A percentile compares a stretch with the other conserved stretches of the same genome.
Evolutionary conservation across 108 stramenopile species (phyloP).

Genomic region (Cyclotella sp.): DNA sequence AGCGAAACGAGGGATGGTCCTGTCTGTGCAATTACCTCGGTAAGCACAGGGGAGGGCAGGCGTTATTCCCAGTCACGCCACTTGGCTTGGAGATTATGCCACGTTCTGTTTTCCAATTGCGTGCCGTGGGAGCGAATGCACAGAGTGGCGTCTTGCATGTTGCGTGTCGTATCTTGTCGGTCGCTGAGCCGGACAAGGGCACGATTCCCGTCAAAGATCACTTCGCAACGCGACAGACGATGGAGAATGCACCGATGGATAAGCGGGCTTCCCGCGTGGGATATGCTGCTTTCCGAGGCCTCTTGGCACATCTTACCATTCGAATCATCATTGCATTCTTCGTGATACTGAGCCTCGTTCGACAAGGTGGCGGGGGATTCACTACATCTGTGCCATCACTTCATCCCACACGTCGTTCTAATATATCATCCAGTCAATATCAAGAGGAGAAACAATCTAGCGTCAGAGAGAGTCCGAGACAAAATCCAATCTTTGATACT

Average conservation of each 20-base stretch:
- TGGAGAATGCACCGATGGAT: too few relatives aligned
- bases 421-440: neutral
- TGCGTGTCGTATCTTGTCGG: too few relatives aligned
- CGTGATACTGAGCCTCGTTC: neutral
- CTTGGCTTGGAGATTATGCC: neutral
- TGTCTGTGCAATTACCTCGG: slow-evolving; percentile 7
- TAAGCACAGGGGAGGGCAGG: neutral
- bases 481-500: too few relatives aligned
- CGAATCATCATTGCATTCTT: neutral
- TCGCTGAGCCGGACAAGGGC: too few relatives aligned
- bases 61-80: neutral
- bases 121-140: neutral
- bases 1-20: neutral
- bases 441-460: neutral
- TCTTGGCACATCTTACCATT: neutral
- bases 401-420: neutral
- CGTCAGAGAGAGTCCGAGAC: neutral
- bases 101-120: neutral
- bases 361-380: neutral
- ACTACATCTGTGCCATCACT: slow-evolving; percentile 1
- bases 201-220: too few relatives aligned
- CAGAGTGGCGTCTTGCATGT: too few relatives aligned
- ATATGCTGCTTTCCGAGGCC: neutral
- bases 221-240: too few relatives aligned
- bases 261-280: too few relatives aligned